Percentiles rank a stretch among this genome's conserved stretches.
These are phyloP conservation scores for Ochetophila trinervis DNA, from an alignment of 306 rosid species.

Conservation along the genomic window DNA sequence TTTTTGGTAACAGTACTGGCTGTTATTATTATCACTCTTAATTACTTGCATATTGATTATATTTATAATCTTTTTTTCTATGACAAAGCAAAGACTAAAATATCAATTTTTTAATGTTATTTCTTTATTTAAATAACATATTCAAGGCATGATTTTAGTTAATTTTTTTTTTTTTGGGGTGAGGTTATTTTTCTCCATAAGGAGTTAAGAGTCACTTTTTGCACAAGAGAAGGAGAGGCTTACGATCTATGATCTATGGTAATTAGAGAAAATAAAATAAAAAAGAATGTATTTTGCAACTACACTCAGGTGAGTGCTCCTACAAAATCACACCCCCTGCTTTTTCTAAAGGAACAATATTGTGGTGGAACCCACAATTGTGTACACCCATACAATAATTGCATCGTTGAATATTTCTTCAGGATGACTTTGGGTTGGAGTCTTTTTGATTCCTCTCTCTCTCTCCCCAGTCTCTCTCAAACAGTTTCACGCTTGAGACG, in stretches of 20 bases:
- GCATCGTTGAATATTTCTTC: conserved; percentile 30
- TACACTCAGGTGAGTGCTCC: conserved; percentile 39
- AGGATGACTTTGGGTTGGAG: conserved; percentile 22
- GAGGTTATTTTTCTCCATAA: too few relatives aligned
- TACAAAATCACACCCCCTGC: conserved; percentile 36
- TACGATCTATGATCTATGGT: neutral
- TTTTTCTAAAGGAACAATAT: conserved; percentile 19
- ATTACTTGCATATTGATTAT: too few relatives aligned
- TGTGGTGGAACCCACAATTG: conserved; percentile 42
- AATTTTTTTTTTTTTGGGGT: too few relatives aligned
- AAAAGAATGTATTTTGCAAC: neutral
- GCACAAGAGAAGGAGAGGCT: neutral
- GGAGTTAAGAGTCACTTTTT: too few relatives aligned
- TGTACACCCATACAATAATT: conserved; percentile 43
- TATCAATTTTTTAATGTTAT: too few relatives aligned
- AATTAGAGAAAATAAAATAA: neutral
- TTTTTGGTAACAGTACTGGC: too few relatives aligned
- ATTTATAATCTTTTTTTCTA: too few relatives aligned
- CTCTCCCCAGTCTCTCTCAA: conserved; percentile 8
- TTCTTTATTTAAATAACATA: too few relatives aligned
- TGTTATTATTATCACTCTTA: too few relatives aligned
- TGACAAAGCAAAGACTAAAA: too few relatives aligned
- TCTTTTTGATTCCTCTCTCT: conserved; percentile 21
- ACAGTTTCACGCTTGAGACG: conserved; percentile 11
- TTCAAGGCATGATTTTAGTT: too few relatives aligned